These are phyloP conservation scores for Arthromyces matolae DNA, from an alignment of 768 basidiomycete genomes.

Conservation along the genomic window DNA sequence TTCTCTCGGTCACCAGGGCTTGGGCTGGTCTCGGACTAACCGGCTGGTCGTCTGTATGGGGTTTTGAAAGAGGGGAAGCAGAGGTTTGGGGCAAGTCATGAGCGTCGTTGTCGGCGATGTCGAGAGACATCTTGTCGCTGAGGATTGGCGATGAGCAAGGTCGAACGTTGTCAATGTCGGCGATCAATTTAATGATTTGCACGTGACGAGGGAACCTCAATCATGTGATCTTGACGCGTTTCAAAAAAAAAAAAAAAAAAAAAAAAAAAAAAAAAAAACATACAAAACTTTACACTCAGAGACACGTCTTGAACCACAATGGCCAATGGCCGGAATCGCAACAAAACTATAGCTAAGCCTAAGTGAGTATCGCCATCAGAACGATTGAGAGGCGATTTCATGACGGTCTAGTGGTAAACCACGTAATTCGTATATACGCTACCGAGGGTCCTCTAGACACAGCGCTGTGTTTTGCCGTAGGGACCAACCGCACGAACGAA, in stretches of 20 bases:
- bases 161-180: conserved; percentile 21
- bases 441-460: too few relatives aligned
- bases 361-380: too few relatives aligned
- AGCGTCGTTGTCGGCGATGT: conserved; percentile 7
- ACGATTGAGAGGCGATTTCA: too few relatives aligned
- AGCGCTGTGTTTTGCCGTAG: too few relatives aligned
- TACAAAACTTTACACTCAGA: not conserved
- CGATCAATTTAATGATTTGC: conserved; percentile 2
- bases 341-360: too few relatives aligned
- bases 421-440: too few relatives aligned
- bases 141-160: too few relatives aligned
- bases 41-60: not conserved
- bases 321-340: too few relatives aligned
- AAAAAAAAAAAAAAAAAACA: conserved; percentile 2
- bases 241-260: not conserved
- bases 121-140: conserved; percentile 17
- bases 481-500: too few relatives aligned
- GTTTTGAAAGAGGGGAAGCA: not conserved
- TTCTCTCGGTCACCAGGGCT: conserved; percentile 5
- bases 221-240: too few relatives aligned
- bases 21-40: not conserved
- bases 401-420: too few relatives aligned
- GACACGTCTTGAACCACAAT: too few relatives aligned
- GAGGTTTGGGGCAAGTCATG: not conserved
- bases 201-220: conserved; percentile 11